Evolutionary conservation across 2,329 filamentous ascomycete species (phyloP), one percentile per base, ranked within the genome.

Genomic region (Cladosporium halotolerans): DNA sequence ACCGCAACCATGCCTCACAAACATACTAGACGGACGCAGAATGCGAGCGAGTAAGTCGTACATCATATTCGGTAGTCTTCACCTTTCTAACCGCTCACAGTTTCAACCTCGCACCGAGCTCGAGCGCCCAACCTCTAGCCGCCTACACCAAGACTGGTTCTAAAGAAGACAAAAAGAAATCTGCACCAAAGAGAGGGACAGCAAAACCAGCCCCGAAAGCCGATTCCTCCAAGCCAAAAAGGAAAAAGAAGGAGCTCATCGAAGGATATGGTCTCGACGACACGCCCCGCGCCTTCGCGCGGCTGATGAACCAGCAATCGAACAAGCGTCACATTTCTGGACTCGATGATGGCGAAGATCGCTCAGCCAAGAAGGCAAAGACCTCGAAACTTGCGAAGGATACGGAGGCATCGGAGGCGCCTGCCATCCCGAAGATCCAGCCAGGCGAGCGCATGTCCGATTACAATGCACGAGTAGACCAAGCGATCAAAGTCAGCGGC

Each of bases 401-500:
- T 23, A 46, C 53, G 13, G 50, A 45, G 28, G 34, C 41, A 39
- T 36, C 36, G 6, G 38, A 62, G n/a, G 45, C 45, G 9, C 48
- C 3, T 14, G 71, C 76, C 23, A 64, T 78, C 2, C 84, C 83
- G 0, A 88, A 81, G 45, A 96, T 97, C 58, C 79, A 82, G 13
- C 90, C 91, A 0, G 89, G 89, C 48, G 93, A 99, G 70, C 82
- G 82, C 48, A 75, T 97, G 65, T 82, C 85, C 4, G 87, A 95
- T 49, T 99, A 95, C 66, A 76, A 84, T 7, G 81, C 84, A 9
- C 83, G 91, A 31, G 93, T 99, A 6, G 86, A 97, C 66, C 86
- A 88, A 45, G 84, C 88, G 0, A 76, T 97, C 6, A 92, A 92
- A 0, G 73, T 99, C 0, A 75, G 82, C 7, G 84, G 85, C 0